Base-by-base conservation (phyloP, 1,139 yeast genomes). In the Geotrichum carabidarum region DNA sequence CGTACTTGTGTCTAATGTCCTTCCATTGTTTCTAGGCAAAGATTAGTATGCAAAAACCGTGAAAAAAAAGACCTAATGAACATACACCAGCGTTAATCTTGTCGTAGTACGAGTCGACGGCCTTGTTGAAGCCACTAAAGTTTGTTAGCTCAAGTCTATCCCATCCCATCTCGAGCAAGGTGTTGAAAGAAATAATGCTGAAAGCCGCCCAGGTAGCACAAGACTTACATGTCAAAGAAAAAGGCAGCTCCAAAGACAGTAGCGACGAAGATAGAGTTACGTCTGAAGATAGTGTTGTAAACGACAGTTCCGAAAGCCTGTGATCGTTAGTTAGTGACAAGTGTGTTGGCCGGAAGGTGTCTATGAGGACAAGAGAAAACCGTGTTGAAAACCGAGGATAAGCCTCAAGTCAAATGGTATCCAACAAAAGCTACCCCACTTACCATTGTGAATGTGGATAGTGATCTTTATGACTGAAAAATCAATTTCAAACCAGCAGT, bases 241-340 rank as follows among this genome's bases (percentile, higher is more conserved):
- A 93, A 93, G 51, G 99, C 93, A 66, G 88, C 83, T 51, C 82
- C 86, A 65, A 93, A 86, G 60, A 93, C 78, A 62, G 95, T 78
- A 62, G 90, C 91, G 62, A 93, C 96, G 74, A 80, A 89, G 63
- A 86, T 78, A 54, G 98, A 83, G 84, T 93, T 93, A 80, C 98
- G 89, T 81, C 88, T 88, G 81, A 88, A 84, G 62, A 93, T 71
- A 59, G 83, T 77, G 79, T 82, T 83, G 80, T 81, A 82, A 61
- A 83, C 65, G 50, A 80, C 71, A 48, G 84, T 68, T 70, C 78
- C 74, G 65, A 79, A 71, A 60, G 82, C 68, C 75, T 70, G 27
- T 22, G 27, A 22, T 22, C 27, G 27, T 22, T 22, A 5, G 27
- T 22, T 22, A 22, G 27, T 22, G 27, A 22, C 27, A 22, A 22